phyloP scores from a whole-genome alignment of 768 basidiomycete species.

The Lactifluus echinatus region DNA sequence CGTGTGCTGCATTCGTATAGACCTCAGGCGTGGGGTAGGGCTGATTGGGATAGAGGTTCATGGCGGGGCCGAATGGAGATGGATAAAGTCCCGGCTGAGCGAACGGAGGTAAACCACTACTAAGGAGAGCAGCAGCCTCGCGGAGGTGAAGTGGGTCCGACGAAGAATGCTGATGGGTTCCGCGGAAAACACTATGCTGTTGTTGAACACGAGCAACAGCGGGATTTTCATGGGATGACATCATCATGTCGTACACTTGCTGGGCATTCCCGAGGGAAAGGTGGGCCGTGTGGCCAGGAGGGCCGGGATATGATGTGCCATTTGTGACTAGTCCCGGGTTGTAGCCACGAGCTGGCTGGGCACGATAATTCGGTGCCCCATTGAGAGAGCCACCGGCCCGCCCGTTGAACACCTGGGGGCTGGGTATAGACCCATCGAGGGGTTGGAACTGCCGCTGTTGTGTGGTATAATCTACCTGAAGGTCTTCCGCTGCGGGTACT shows the following conservation, averaged over 20 bases:
- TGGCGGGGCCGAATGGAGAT: slow-evolving; percentile 33
- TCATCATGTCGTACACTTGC: slow-evolving; percentile 69
- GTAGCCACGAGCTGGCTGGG: slow-evolving; percentile 43
- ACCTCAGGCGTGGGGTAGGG: slow-evolving; percentile 57
- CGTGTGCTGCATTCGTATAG: slow-evolving; percentile 42
- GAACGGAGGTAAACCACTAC: slow-evolving; percentile 48
- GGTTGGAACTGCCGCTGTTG: slow-evolving; percentile 51
- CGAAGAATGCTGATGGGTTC: slow-evolving; percentile 72
- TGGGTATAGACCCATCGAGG: slow-evolving; percentile 33
- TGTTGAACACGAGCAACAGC: slow-evolving; percentile 72
- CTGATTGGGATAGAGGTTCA: slow-evolving; percentile 62
- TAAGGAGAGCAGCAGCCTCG: slow-evolving; percentile 60
- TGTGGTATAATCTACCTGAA: slow-evolving; percentile 46
- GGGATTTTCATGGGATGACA: slow-evolving; percentile 44
- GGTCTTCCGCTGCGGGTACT: slow-evolving; percentile 25
- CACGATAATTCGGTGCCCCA: slow-evolving; percentile 50
- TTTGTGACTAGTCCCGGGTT: slow-evolving; percentile 46
- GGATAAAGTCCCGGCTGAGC: slow-evolving; percentile 47
- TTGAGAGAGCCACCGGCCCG: slow-evolving; percentile 46
- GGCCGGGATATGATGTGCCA: slow-evolving; percentile 31
- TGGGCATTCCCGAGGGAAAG: slow-evolving; percentile 67
- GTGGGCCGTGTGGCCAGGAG: slow-evolving; percentile 53
- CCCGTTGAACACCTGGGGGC: slow-evolving; percentile 30
- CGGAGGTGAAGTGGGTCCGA: slow-evolving; percentile 74
- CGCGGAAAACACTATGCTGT: slow-evolving; percentile 65